Evolutionary conservation across 225 moss, liverwort and hornwort genomes (phyloP), one percentile per base, ranked within the genome.

Genomic region (Thuidium tamariscinum): DNA sequence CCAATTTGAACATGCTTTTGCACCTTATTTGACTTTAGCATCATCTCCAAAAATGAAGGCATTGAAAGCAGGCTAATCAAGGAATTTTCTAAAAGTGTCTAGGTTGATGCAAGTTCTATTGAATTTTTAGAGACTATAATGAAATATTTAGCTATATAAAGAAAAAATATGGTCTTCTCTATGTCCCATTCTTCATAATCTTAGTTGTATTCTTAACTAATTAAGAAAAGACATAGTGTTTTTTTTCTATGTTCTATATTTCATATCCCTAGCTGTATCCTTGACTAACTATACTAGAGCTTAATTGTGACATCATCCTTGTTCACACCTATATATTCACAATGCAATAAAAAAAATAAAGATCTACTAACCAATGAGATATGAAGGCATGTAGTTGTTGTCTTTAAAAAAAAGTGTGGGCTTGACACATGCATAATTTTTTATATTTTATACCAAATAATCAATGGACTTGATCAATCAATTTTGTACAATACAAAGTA

Each of bases 61-160:
- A 46, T 32, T 0, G 5, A 30, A 73, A 48, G 11, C 1, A 0
- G 0, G 0, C 4, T 25, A 4, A 42, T 1, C 16, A 16, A 11
- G 4, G 0, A 48, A 48, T 10, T 19, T 30, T 15, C 2, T 10
- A 48, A 7, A 48, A 73, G 2, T 29, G 48, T 6, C 4, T 1
- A 19, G 2, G 4, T 18, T 32, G 48, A 73, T 73, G 7, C 30
- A 73, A 73, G 7, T 73, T 48, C 2, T 48, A 32, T 72, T 18
- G 17, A 71, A 2, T 3, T 44, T 44, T 44, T 2, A 6, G 4
- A 17, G 3, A 72, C 1, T 0, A 0, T 46, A 11, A 72, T 72
- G 0, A 72, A 46, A 29, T 30, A 19, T 48, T 17, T 48, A 48
- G 30, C 11, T 4, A 30, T 4, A 48, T 19, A 46, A 39, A 0